Conservation (phyloP, 176 grass and related monocot genomes). For the Oryza nivara region DNA sequence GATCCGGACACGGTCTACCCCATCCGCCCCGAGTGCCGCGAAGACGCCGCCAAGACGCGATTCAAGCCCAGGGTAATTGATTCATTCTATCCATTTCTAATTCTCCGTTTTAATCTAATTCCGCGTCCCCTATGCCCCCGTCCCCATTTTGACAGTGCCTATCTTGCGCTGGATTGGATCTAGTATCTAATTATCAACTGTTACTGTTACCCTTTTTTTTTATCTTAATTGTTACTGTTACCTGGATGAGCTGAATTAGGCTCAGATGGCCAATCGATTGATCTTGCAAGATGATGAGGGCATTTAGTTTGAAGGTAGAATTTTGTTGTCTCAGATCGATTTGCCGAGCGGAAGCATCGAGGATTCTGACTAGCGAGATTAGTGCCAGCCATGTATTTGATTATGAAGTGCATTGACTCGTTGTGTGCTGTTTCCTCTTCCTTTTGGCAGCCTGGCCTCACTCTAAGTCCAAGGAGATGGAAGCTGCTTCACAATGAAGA, state of each 20-base stretch:
- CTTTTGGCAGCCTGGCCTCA: conserved; percentile 73
- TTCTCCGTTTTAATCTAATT: background rate
- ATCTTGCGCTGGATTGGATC: conserved; percentile 30
- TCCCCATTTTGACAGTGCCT: background rate
- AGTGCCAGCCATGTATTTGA: conserved; percentile 20
- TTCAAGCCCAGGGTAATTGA: conserved; percentile 77
- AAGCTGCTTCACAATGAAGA: conserved; percentile 80
- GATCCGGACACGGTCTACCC: conserved; percentile 82
- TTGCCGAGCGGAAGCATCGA: background rate
- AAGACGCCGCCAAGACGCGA: conserved; percentile 66
- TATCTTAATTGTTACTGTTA: background rate
- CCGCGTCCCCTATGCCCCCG: no score
- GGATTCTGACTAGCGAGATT: conserved; percentile 8
- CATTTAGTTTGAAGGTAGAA: background rate
- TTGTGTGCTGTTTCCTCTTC: background rate
- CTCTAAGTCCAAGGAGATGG: conserved; percentile 87
- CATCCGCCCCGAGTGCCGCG: conserved; percentile 69
- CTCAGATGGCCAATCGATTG: background rate
- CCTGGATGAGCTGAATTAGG: conserved; percentile 17
- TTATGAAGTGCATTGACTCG: background rate
- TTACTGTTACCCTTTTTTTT: no score
- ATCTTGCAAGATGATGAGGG: background rate
- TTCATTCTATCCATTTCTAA: background rate
- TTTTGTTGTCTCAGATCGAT: background rate
- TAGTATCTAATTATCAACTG: background rate